phyloP scores from a whole-genome alignment of 31 red algal species.

The Odonthalia washingtoniensis region DNA sequence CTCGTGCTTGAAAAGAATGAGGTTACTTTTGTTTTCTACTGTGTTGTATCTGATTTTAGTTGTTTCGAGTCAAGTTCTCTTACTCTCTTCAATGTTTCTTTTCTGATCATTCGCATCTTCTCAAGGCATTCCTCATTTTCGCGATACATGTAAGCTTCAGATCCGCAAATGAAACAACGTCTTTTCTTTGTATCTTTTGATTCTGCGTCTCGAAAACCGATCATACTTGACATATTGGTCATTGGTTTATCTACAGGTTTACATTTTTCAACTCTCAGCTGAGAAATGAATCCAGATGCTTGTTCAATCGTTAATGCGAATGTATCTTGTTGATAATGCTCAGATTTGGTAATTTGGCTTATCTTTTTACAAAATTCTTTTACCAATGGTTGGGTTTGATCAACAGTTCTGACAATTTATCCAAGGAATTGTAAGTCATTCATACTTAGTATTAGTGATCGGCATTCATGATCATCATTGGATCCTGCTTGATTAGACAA shows the following conservation, averaged over 20 bases:
- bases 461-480: constrained; percentile 1
- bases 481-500: background rate
- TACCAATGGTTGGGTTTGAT: too few species aligned
- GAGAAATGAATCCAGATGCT: background rate
- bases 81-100: background rate
- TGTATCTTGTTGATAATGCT: background rate
- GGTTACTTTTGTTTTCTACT: background rate
- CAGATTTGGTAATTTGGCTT: background rate
- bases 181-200: constrained; percentile 3
- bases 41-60: background rate
- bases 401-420: background rate
- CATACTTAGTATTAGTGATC: background rate
- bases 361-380: too few species aligned
- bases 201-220: background rate
- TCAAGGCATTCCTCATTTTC: constrained; percentile 21
- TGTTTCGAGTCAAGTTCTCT: background rate
- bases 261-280: background rate
- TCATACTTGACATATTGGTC: too few species aligned
- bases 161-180: background rate
- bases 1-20: background rate
- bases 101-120: background rate
- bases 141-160: constrained; percentile 12
- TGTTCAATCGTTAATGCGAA: background rate
- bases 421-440: background rate
- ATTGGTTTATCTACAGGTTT: background rate